Evolutionary conservation across 192 early-diverging fungal genomes (phyloP).

Genomic region (Glomus cerebriforme): DNA sequence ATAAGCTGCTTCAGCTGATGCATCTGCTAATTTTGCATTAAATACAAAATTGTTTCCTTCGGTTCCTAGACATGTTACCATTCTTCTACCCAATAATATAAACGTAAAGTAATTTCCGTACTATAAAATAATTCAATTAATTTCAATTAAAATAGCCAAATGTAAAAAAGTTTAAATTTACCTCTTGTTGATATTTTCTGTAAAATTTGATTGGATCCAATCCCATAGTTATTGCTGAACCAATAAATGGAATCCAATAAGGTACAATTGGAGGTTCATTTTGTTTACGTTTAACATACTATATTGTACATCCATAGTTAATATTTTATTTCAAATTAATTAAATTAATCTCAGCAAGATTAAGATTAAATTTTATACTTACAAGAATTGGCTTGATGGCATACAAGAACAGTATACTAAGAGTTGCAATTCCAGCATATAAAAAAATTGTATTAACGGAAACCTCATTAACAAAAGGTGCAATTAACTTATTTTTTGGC

Average conservation of each 20-base stretch:
- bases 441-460: conserved; percentile 6
- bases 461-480: background rate
- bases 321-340: background rate
- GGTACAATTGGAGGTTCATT: conserved; percentile 71
- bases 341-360: no score
- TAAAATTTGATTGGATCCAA: conserved; percentile 89
- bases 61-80: conserved; percentile 85
- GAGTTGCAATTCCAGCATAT: no score
- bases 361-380: background rate
- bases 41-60: conserved; percentile 98
- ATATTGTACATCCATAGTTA: background rate
- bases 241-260: conserved; percentile 86
- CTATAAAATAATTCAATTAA: conserved; percentile 26
- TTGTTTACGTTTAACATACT: conserved; percentile 33
- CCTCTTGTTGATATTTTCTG: conserved; percentile 73
- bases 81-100: conserved; percentile 85
- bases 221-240: conserved; percentile 85
- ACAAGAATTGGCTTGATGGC: background rate
- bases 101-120: conserved; percentile 94
- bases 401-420: background rate
- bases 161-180: conserved; percentile 13
- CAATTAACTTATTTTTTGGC: background rate
- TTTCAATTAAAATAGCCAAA: no score
- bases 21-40: conserved; percentile 84
- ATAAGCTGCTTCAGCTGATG: conserved; percentile 93